Conservation (phyloP, 768 basidiomycete species). For the Rhodosporidiobolus sp. region DNA sequence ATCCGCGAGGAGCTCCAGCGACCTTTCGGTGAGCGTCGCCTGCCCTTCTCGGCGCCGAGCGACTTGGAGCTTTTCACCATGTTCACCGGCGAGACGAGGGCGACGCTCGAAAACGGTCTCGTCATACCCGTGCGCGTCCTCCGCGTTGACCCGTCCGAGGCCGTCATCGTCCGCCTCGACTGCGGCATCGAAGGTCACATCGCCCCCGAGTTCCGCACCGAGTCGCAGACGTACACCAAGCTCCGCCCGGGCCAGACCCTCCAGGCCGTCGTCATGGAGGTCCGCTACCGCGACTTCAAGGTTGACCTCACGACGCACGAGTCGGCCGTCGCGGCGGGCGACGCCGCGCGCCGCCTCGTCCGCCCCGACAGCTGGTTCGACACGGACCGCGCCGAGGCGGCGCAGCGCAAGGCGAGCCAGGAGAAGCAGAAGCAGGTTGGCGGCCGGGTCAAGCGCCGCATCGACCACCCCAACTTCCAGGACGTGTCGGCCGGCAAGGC, state of each 20-base stretch:
- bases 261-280: slow-evolving; percentile 70
- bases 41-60: slow-evolving; percentile 61
- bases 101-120: slow-evolving; percentile 71
- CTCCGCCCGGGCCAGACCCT: slow-evolving; percentile 69
- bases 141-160: slow-evolving; percentile 42
- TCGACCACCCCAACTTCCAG: slow-evolving; percentile 98
- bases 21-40: slow-evolving; percentile 75
- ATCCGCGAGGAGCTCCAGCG: slow-evolving; percentile 79
- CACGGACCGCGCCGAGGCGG: slow-evolving; percentile 48
- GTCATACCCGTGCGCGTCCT: slow-evolving; percentile 61
- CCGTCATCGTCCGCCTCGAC: slow-evolving; percentile 68
- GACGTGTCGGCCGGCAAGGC: slow-evolving; percentile 87
- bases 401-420: slow-evolving; percentile 47
- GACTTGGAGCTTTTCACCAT: slow-evolving; percentile 85
- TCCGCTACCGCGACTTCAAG: slow-evolving; percentile 62
- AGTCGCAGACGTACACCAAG: slow-evolving; percentile 8
- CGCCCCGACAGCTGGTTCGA: slow-evolving; percentile 47
- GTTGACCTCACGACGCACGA: slow-evolving; percentile 64
- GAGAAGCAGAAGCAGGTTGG: slow-evolving; percentile 65
- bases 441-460: slow-evolving; percentile 73
- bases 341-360: slow-evolving; percentile 48
- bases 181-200: slow-evolving; percentile 87
- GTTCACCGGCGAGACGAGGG: slow-evolving; percentile 85
- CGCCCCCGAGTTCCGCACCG: slow-evolving; percentile 57
- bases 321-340: slow-evolving; percentile 42